These are phyloP conservation scores for Melampsora allii-populina DNA, from an alignment of 1,284 basidiomycete genomes.

Conservation along the genomic window DNA sequence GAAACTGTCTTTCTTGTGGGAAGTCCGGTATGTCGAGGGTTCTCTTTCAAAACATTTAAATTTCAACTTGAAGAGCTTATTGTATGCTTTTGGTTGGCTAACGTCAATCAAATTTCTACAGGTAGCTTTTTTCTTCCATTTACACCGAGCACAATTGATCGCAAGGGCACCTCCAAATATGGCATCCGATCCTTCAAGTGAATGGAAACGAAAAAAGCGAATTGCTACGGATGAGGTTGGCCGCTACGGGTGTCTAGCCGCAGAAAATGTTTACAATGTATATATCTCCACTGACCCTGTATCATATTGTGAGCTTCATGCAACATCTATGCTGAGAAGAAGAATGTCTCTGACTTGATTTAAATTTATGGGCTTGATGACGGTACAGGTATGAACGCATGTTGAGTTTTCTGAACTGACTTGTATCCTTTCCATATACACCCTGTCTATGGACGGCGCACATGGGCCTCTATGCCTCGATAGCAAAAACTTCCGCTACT, in stretches of 20 bases:
- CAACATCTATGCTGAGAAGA: slow-evolving; percentile 48
- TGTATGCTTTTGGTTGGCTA: slow-evolving; percentile 7
- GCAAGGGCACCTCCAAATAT: slow-evolving; percentile 46
- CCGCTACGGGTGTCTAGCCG: slow-evolving; percentile 48
- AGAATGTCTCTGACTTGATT: background rate
- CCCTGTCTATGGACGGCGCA: too few relatives aligned
- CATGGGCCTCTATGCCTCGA: too few relatives aligned
- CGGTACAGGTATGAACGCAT: slow-evolving; percentile 40
- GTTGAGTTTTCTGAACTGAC: slow-evolving; percentile 9
- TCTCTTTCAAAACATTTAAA: background rate
- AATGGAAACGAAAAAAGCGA: slow-evolving; percentile 47
- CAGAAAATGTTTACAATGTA: slow-evolving; percentile 49
- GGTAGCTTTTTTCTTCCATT: slow-evolving; percentile 49
- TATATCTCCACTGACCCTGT: slow-evolving; percentile 55
- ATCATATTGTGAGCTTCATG: slow-evolving; percentile 50
- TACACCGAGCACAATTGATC: slow-evolving; percentile 52
- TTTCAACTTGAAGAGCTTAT: background rate
- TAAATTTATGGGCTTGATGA: background rate
- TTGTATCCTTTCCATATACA: slow-evolving; percentile 9
- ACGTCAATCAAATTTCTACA: background rate
- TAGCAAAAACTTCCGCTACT: background rate
- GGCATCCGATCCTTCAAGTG: slow-evolving; percentile 32
- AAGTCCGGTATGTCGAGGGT: slow-evolving; percentile 46
- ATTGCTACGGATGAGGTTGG: slow-evolving; percentile 49
- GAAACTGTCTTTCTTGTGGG: slow-evolving; percentile 51